Percentiles rank a stretch among this genome's conserved stretches.
Evolutionary conservation across 352 stramenopile species (phyloP).

Genomic region (Saprolegnia diclina): DNA sequence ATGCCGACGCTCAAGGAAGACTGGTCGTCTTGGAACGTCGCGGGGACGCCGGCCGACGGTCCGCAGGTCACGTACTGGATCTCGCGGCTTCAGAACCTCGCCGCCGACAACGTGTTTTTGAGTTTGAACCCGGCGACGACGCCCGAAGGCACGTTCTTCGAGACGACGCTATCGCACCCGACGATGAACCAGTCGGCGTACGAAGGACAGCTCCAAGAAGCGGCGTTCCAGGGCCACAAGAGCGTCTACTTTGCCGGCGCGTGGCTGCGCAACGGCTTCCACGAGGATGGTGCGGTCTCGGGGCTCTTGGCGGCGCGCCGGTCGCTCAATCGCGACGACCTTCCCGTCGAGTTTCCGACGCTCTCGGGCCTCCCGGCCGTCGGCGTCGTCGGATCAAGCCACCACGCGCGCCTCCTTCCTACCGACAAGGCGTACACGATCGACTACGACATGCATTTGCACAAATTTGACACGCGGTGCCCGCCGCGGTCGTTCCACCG

Average conservation of each 20-base stretch:
- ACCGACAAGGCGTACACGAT: conserved; percentile 12
- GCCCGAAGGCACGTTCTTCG: conserved; percentile 45
- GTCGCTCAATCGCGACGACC: conserved; percentile 1
- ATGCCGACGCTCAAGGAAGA: conserved; percentile 68
- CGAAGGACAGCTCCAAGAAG: conserved; percentile 43
- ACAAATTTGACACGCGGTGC: conserved; percentile 13
- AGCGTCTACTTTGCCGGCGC: conserved; percentile 85
- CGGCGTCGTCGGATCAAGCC: conserved; percentile 1
- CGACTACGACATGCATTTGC: conserved; percentile 23
- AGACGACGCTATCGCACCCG: conserved; percentile 60
- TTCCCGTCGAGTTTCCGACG: conserved; percentile 21
- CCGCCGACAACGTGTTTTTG: conserved; percentile 74
- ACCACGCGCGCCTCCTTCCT: conserved; percentile 1
- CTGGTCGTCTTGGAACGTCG: conserved; percentile 87
- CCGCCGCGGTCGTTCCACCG: conserved; percentile 6
- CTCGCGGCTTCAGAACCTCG: conserved; percentile 80
- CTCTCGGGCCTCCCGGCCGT: neutral
- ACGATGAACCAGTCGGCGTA: conserved; percentile 64
- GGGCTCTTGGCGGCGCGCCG: conserved; percentile 25
- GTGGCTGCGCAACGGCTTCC: conserved; percentile 87
- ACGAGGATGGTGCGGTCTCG: conserved; percentile 74
- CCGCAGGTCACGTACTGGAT: conserved; percentile 83
- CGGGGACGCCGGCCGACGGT: conserved; percentile 37
- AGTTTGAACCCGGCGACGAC: conserved; percentile 72
- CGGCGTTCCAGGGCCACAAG: conserved; percentile 55